Evolutionary conservation across 2,329 filamentous ascomycete species (phyloP).

Genomic region (Cladophialophora immunda): DNA sequence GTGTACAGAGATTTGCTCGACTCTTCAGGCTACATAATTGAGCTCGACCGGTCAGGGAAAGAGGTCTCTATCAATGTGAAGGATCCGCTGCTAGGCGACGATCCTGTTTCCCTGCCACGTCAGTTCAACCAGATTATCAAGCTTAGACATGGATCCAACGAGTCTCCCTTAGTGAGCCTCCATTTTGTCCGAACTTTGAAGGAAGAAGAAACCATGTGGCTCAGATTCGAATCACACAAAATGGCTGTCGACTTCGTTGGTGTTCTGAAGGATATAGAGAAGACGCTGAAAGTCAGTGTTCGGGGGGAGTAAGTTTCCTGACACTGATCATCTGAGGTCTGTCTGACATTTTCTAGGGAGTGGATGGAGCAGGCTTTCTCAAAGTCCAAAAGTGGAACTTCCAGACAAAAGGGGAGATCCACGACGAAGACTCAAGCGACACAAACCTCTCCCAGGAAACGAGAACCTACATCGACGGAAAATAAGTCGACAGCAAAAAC

Average conservation of each 20-base stretch:
- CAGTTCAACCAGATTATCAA: conserved; percentile 25
- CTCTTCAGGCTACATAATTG: conserved; percentile 18
- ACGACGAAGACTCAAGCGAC: not conserved
- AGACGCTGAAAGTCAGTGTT: not conserved
- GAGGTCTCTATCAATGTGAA: conserved; percentile 25
- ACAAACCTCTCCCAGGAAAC: not conserved
- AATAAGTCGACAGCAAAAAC: not conserved
- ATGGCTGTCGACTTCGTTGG: conserved; percentile 26
- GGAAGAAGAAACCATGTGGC: conserved; percentile 16
- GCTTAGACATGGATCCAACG: conserved; percentile 10
- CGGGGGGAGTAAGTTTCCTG: conserved; percentile 19
- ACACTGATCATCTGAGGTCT: not conserved
- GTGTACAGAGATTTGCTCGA: conserved; percentile 4
- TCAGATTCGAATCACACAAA: conserved; percentile 30
- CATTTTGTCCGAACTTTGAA: conserved; percentile 17
- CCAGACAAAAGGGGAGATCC: not conserved
- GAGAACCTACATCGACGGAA: not conserved
- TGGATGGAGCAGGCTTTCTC: conserved; percentile 29
- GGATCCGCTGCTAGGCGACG: conserved; percentile 17
- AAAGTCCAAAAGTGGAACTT: conserved; percentile 8
- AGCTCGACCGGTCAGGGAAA: conserved; percentile 25
- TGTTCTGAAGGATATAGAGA: not conserved
- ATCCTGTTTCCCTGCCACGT: conserved; percentile 15
- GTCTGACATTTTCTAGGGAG: conserved; percentile 16
- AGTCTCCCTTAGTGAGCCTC: conserved; percentile 17